Percentiles rank a stretch among this genome's conserved stretches.
phyloP scores from a whole-genome alignment of 2,329 filamentous ascomycete genomes.

The Nemania sp. region DNA sequence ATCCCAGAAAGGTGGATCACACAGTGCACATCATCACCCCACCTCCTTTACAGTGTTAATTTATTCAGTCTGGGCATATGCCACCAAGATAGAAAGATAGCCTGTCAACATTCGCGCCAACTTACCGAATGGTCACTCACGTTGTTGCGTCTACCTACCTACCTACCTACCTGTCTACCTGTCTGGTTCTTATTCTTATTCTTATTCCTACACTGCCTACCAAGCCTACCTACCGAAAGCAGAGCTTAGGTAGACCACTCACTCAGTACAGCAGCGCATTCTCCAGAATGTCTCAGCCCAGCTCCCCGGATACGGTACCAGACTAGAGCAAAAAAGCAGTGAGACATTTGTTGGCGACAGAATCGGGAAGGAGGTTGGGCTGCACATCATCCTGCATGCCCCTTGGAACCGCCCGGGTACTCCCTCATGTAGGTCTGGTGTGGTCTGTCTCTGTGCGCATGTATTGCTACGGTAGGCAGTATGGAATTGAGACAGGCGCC shows the following conservation, averaged over 20 bases:
- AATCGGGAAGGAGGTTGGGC: background rate
- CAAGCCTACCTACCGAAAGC: background rate
- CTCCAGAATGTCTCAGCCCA: background rate
- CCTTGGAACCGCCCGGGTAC: background rate
- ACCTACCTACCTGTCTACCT: background rate
- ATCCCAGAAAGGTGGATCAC: background rate
- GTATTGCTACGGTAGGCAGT: no score
- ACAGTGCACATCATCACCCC: conserved; percentile 14
- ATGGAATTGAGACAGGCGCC: no score
- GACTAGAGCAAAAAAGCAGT: conserved; percentile 5
- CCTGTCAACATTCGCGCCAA: no score
- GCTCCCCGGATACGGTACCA: background rate
- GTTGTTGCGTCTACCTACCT: background rate
- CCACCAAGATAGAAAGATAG: background rate
- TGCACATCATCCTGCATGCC: conserved; percentile 30
- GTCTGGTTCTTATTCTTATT: background rate
- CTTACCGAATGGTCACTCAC: no score
- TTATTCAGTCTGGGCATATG: background rate
- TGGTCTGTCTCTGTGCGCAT: conserved; percentile 1
- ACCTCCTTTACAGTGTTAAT: conserved; percentile 9
- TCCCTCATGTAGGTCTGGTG: background rate
- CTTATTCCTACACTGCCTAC: background rate
- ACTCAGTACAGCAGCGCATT: background rate
- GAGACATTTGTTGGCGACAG: conserved; percentile 1
- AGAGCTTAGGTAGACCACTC: no score